Base-by-base conservation (phyloP, 208 protist genomes). In the Pavlovales sp. region DNA sequence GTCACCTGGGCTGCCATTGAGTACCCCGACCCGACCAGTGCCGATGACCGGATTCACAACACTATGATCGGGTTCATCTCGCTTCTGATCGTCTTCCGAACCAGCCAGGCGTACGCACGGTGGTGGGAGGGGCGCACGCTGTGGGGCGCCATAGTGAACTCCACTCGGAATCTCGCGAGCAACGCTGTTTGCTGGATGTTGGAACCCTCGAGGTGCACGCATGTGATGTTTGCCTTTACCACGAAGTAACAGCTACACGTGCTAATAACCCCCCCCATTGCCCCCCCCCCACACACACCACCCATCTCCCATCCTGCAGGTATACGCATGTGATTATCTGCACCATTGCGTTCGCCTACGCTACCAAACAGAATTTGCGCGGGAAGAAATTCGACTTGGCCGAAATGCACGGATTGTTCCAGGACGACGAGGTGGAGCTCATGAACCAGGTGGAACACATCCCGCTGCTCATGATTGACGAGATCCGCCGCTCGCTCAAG, bases 61-160 rank as follows among this genome's bases (percentile, higher is more conserved):
- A 79, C 76, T 18, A 18, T 79, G 37, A 5, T 79, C 36, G 76
- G 76, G 14, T 34, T 79, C 18, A 18, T 86, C 34, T 38, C 40
- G 7, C 82, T 86, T 2, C 67, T 86, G 11, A 42, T 86, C 39
- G 66, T 86, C 40, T 86, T 86, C 82, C 82, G 82, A 22, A 86
- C 82, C 37, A 78, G 42, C 57, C 67, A 42, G 67, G 37, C 36
- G 14, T 86, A 86, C 82, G 4, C 20, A 7, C 46, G 82, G 11
- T 90, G 88, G 88, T 57, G 75, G 42, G 88, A 90, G 81, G 88
- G 57, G 18, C 67, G 84, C 0, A 66, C 44, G 30, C 30, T 66
- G 36, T 86, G 82, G 82, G 82, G 82, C n/a, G 38, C 42, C 26
- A 77, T 86, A 14, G 66, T 86, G 14, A 46, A 46, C 22, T 22